phyloP scores from a whole-genome alignment of 2,329 filamentous ascomycete species.

The Epichloe aotearoae region DNA sequence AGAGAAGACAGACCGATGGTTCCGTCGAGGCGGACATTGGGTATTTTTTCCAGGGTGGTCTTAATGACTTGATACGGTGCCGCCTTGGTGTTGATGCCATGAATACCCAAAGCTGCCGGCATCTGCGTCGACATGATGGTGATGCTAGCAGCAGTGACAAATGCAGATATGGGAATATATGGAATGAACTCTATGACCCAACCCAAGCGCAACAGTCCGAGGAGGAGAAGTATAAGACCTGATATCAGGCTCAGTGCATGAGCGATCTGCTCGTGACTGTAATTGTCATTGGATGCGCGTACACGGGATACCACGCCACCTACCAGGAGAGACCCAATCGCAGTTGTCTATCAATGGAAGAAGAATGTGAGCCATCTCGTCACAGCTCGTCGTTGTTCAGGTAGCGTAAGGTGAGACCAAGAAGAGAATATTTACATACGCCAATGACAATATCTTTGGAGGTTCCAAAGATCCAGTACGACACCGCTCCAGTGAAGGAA shows the following conservation, averaged over 20 bases:
- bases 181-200: slow-evolving; percentile 40
- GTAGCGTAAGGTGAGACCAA: no score
- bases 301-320: slow-evolving; percentile 31
- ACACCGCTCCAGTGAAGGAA: slow-evolving; percentile 65
- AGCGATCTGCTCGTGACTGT: slow-evolving; percentile 27
- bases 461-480: slow-evolving; percentile 76
- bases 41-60: slow-evolving; percentile 26
- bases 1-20: slow-evolving; percentile 59
- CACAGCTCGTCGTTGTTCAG: no score
- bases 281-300: slow-evolving; percentile 20
- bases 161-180: slow-evolving; percentile 34
- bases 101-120: slow-evolving; percentile 29
- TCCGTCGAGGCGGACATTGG: slow-evolving; percentile 45
- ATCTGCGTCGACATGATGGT: slow-evolving; percentile 37
- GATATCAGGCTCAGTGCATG: slow-evolving; percentile 31
- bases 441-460: slow-evolving; percentile 80
- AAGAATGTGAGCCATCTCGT: neutral
- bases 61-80: slow-evolving; percentile 32
- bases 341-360: slow-evolving; percentile 34
- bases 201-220: slow-evolving; percentile 33
- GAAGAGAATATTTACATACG: slow-evolving; percentile 16
- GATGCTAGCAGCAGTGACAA: slow-evolving; percentile 37
- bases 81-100: slow-evolving; percentile 29
- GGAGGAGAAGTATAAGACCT: slow-evolving; percentile 28
- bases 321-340: slow-evolving; percentile 37